phyloP scores from a whole-genome alignment of 257 asterid genomes.

The Agastache rugosa region DNA sequence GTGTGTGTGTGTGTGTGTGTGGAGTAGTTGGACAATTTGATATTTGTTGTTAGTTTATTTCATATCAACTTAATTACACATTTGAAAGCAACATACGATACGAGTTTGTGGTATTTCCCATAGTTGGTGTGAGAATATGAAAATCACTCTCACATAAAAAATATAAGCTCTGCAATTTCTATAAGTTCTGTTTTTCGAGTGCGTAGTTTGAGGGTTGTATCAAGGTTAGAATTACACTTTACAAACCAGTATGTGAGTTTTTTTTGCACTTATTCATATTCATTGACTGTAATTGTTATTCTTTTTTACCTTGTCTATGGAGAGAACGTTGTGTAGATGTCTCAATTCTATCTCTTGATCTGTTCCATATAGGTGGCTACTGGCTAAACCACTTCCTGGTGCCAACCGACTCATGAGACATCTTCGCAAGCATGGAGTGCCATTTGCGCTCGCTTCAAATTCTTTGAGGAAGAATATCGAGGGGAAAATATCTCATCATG shows the following conservation, averaged over 20 bases:
- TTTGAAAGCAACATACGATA: background rate
- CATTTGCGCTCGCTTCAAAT: slow-evolving; percentile 85
- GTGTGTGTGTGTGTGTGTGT: background rate
- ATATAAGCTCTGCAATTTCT: background rate
- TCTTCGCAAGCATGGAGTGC: slow-evolving; percentile 70
- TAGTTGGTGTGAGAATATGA: slow-evolving; percentile 3
- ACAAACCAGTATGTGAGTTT: background rate
- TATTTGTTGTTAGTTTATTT: background rate
- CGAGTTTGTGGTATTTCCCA: background rate
- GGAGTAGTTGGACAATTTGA: background rate
- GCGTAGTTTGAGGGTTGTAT: slow-evolving; percentile 16
- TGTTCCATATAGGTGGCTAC: slow-evolving; percentile 61
- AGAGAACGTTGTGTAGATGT: background rate
- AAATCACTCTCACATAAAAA: background rate
- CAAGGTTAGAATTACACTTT: background rate
- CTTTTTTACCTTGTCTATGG: slow-evolving; percentile 1
- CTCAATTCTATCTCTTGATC: background rate
- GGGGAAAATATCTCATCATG: slow-evolving; percentile 62
- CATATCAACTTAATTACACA: background rate
- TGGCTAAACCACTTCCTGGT: slow-evolving; percentile 86
- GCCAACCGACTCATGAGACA: slow-evolving; percentile 82
- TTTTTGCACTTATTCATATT: background rate
- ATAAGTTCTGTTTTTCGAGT: background rate
- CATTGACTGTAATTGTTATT: no score
- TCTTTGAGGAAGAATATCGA: slow-evolving; percentile 63